Evolutionary conservation across 2,329 filamentous ascomycete species (phyloP), one percentile per base, ranked within the genome.

Genomic region (Botryosphaeria agaves): DNA sequence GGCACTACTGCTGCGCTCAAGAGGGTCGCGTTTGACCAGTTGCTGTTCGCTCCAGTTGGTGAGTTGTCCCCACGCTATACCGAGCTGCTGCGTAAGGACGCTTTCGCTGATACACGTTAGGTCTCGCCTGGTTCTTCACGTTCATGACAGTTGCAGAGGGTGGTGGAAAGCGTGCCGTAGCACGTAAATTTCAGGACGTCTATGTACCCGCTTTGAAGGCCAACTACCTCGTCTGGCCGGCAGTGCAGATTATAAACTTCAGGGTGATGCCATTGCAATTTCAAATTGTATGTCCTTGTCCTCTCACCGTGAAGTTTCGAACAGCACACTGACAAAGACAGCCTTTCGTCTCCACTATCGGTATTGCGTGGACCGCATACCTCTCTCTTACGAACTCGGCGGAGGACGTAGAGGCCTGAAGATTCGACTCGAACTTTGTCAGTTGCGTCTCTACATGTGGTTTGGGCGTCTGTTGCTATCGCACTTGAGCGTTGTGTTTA

Each of bases 281-380:
- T 53, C 89, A 98, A 56, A 78, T 98, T 56, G 85, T 94, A 59
- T 65, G 83, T 69, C 28, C 18, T 17, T 4, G 7, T 18, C 23
- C 14, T 7, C 7, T 6, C 5, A 5, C 17, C 2, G 5, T 7
- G 14, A 7, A 20, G 19, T 23, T 17, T 23, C n/a, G 7, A 31
- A 28, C 38, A 44, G 33, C n/a, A n/a, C n/a, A n/a, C n/a, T n/a
- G n/a, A n/a, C n/a, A n/a, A n/a, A n/a, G n/a, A 26, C 45, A 93
- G 85, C 87, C 87, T 1, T 95, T 98, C 49, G 87, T 94, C 6
- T 94, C 87, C 11, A 91, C 82, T 6, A 59, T 98, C 33, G 87
- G 87, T 65, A 95, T 95, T 45, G 84, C 84, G 19, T 95, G 87
- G 89, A 95, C 89, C 7, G 87, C 85, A 14, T 98, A 94, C 54